These are phyloP conservation scores for Globisporangium iwayamae DNA, from an alignment of 352 stramenopile species.

Conservation along the genomic window DNA sequence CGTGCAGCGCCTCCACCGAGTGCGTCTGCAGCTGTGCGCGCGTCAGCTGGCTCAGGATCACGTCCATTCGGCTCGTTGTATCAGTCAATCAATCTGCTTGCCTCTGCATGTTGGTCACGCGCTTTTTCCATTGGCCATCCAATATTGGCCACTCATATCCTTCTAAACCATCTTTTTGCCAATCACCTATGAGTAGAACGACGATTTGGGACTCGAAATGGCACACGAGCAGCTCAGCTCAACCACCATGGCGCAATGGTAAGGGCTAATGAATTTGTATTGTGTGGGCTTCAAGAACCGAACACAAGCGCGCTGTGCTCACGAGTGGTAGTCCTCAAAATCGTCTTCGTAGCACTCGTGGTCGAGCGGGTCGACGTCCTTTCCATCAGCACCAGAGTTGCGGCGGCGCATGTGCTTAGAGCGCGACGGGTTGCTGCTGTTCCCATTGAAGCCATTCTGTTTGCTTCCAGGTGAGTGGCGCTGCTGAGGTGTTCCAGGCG, in stretches of 20 bases:
- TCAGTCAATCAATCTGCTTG: background rate
- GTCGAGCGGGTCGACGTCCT: slow-evolving; percentile 34
- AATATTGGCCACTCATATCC: slow-evolving; percentile 1
- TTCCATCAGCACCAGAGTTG: slow-evolving; percentile 12
- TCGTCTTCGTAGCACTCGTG: slow-evolving; percentile 76
- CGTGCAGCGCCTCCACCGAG: slow-evolving; percentile 10
- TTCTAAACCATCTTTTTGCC: background rate
- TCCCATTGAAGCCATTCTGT: slow-evolving; percentile 5
- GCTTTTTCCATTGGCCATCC: background rate
- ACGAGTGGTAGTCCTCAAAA: slow-evolving; percentile 62
- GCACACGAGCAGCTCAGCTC: background rate
- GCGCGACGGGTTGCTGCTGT: background rate
- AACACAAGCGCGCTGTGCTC: background rate
- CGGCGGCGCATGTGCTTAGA: slow-evolving; percentile 8
- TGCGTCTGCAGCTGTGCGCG: slow-evolving; percentile 5
- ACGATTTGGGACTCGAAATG: background rate
- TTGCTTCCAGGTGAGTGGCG: slow-evolving; percentile 6
- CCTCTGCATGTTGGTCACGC: no score
- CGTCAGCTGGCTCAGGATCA: slow-evolving; percentile 15
- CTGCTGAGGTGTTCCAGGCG: background rate
- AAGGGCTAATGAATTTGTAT: no score
- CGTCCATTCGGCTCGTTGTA: slow-evolving; percentile 5
- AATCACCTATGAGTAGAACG: background rate
- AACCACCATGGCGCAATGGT: no score
- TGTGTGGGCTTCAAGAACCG: no score